phyloP scores from a whole-genome alignment of 2,329 filamentous ascomycete genomes.

The Camptophora hylomeconis region DNA sequence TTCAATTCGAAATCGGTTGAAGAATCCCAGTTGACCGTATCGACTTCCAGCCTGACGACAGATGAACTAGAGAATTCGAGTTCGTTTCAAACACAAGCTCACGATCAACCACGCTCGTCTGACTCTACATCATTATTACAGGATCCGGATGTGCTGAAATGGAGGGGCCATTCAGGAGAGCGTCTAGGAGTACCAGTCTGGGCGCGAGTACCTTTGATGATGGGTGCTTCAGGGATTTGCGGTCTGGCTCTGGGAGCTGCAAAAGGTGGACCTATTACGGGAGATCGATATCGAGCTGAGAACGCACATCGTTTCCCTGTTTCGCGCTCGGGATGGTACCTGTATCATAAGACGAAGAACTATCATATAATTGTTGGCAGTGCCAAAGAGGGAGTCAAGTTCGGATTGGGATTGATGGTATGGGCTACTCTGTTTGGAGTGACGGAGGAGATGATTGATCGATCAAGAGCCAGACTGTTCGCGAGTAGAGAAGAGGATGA shows the following conservation, averaged over 20 bases:
- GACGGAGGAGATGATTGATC: conserved; percentile 76
- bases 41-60: too few relatives aligned
- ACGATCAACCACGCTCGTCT: too few relatives aligned
- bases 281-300: conserved; percentile 81
- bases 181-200: conserved; percentile 43
- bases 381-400: conserved; percentile 62
- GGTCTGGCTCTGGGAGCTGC: conserved; percentile 59
- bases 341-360: conserved; percentile 98
- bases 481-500: conserved; percentile 74
- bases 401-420: conserved; percentile 56
- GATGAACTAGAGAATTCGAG: too few relatives aligned
- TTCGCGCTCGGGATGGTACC: conserved; percentile 76
- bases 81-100: too few relatives aligned
- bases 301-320: conserved; percentile 87
- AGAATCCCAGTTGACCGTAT: too few relatives aligned
- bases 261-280: conserved; percentile 60
- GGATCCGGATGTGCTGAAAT: neutral
- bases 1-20: too few relatives aligned
- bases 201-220: conserved; percentile 52
- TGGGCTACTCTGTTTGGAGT: conserved; percentile 67
- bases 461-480: conserved; percentile 52
- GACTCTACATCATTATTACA: too few relatives aligned
- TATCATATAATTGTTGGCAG: conserved; percentile 73
- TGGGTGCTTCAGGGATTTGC: conserved; percentile 49
- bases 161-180: conserved; percentile 21